Evolutionary conservation across 2,329 filamentous ascomycete species (phyloP).

Genomic region (Seiridium cupressi): DNA sequence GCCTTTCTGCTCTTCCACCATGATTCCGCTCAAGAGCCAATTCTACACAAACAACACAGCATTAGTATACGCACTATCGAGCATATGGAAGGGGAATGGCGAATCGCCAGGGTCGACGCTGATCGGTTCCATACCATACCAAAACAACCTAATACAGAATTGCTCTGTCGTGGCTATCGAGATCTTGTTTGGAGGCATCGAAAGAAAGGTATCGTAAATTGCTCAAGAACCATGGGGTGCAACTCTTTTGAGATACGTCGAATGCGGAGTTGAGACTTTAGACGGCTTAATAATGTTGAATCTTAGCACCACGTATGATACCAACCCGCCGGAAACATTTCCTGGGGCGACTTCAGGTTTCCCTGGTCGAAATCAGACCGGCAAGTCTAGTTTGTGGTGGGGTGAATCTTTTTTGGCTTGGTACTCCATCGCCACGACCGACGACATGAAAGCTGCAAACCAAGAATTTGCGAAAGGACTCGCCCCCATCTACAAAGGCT

Average conservation of each 20-base stretch:
- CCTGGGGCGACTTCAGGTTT: not conserved
- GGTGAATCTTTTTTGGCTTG: constrained; percentile 10
- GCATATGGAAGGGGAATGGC: constrained; percentile 4
- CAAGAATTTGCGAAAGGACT: not conserved
- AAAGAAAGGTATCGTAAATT: too few species aligned
- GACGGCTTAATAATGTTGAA: too few species aligned
- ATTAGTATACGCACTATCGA: constrained; percentile 10
- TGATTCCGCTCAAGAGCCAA: constrained; percentile 9
- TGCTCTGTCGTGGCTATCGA: too few species aligned
- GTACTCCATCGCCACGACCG: constrained; percentile 9
- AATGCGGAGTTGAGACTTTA: too few species aligned
- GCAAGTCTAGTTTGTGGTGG: constrained; percentile 12
- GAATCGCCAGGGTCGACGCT: not conserved
- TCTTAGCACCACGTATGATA: too few species aligned
- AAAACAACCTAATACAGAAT: too few species aligned
- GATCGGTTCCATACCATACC: too few species aligned
- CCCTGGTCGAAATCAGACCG: constrained; percentile 8
- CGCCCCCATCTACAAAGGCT: not conserved
- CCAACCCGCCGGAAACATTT: too few species aligned
- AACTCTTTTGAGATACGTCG: too few species aligned
- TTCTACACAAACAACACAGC: constrained; percentile 13
- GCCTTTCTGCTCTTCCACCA: constrained; percentile 4
- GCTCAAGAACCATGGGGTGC: too few species aligned
- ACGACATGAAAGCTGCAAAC: not conserved
- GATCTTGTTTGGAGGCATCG: too few species aligned